Conservation (phyloP, 164 flowering plant genomes). For the Liquidambar formosana region DNA sequence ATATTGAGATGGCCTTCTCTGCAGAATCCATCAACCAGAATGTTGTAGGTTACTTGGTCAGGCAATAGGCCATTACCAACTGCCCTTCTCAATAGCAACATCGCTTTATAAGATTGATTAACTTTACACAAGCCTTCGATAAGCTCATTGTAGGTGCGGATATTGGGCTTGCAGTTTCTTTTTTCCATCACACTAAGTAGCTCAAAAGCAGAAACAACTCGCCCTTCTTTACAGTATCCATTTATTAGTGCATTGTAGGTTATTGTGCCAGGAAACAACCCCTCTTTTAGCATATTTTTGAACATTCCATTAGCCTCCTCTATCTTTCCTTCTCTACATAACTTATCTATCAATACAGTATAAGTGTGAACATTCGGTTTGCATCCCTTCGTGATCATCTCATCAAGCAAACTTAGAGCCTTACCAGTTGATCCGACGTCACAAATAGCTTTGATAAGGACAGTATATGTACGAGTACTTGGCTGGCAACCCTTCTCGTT, state of each 20-base stretch:
- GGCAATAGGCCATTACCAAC: slow-evolving; percentile 27
- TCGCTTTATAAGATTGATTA: slow-evolving; percentile 21
- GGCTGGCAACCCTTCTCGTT: slow-evolving; percentile 30
- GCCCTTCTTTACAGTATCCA: slow-evolving; percentile 29
- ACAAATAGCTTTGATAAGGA: slow-evolving; percentile 32
- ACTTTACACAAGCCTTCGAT: slow-evolving; percentile 37
- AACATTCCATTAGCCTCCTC: slow-evolving; percentile 36
- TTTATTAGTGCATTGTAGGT: slow-evolving; percentile 37
- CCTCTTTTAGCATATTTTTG: slow-evolving; percentile 30
- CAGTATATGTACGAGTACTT: slow-evolving; percentile 29
- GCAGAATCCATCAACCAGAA: slow-evolving; percentile 34
- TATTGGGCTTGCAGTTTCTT: slow-evolving; percentile 27
- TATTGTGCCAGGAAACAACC: slow-evolving; percentile 23
- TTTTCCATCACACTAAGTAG: slow-evolving; percentile 32
- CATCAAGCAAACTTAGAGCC: slow-evolving; percentile 31
- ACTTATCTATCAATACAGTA: slow-evolving; percentile 30
- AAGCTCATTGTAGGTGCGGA: slow-evolving; percentile 35
- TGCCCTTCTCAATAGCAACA: slow-evolving; percentile 19
- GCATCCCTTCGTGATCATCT: slow-evolving; percentile 26
- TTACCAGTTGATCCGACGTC: slow-evolving; percentile 17
- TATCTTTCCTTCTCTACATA: slow-evolving; percentile 27
- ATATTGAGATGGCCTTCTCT: slow-evolving; percentile 24
- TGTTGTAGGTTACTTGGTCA: slow-evolving; percentile 25
- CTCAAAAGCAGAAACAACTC: slow-evolving; percentile 26
- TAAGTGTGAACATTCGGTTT: slow-evolving; percentile 35